Evolutionary conservation across 371 early-diverging fungal species (phyloP), one percentile per base, ranked within the genome.

Genomic region (Dichotomocladium elegans): DNA sequence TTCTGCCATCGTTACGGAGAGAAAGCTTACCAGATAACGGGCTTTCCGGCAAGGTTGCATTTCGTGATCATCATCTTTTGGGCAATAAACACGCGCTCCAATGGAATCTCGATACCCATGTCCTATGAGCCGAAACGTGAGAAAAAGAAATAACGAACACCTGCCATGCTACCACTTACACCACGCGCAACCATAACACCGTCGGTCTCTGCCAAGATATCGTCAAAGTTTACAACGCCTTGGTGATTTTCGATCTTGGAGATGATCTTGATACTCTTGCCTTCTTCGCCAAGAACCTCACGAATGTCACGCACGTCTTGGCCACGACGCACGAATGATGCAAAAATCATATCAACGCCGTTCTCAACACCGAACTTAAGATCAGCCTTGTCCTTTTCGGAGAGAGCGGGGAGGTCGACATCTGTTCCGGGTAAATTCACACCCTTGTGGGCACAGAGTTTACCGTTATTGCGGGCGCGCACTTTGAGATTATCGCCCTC

Each of bases 161-260:
- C 51, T 6, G 15, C 2, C 7, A 26, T 7, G 22, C 40, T 12
- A 33, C n/a, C n/a, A 43, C 44, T 44, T 53, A 53, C 53, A 42
- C 99, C 99, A 68, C 99, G 88, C 24, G 99, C 99, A 51, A 99
- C 91, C 99, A 99, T 99, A 51, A 99, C 87, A 58, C 98, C 99
- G 77, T 99, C 99, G 6, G 97, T 89, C 37, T 84, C 97, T 35
- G 63, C 72, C 34, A 98, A 75, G 58, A 99, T 99, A 57, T 94
- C 96, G 64, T 95, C 94, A 82, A 99, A 92, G 80, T 99, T 99
- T 56, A 86, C 79, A 26, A 99, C 86, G 47, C 95, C 99, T 79
- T 95, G 90, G 60, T 91, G 87, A 56, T 90, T 93, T 78, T 99
- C 99, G 58, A 96, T 94, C 83, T 96, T 96, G 64, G 89, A 83